Evolutionary conservation across 306 rosid species (phyloP).

Genomic region (Casuarina glauca): DNA sequence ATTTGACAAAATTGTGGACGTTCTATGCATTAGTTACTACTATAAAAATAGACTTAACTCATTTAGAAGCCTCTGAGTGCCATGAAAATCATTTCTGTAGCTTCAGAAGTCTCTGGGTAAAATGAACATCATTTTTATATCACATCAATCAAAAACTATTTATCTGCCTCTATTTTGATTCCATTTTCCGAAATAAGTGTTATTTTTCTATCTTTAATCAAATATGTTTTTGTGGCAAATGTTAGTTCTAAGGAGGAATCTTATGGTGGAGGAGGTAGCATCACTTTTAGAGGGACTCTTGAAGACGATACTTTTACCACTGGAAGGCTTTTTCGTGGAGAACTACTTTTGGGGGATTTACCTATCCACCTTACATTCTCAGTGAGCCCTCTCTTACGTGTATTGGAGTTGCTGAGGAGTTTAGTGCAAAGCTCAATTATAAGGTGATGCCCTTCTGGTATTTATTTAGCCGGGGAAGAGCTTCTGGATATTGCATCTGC

Average conservation of each 20-base stretch:
- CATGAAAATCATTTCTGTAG: no score
- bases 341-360: slow-evolving; percentile 55
- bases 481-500: background rate
- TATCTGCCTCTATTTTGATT: background rate
- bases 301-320: slow-evolving; percentile 35
- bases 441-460: background rate
- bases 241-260: slow-evolving; percentile 69
- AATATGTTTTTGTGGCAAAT: slow-evolving; percentile 22
- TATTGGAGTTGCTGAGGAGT: slow-evolving; percentile 12
- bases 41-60: no score
- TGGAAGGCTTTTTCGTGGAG: slow-evolving; percentile 63
- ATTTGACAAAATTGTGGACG: slow-evolving; percentile 8
- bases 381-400: slow-evolving; percentile 57
- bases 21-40: background rate
- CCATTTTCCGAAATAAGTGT: slow-evolving; percentile 3
- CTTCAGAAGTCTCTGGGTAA: background rate
- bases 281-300: slow-evolving; percentile 75
- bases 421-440: slow-evolving; percentile 4
- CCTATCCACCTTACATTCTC: slow-evolving; percentile 59
- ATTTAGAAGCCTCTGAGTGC: no score
- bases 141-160: background rate
- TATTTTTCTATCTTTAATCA: background rate
- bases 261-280: slow-evolving; percentile 80
- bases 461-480: background rate
- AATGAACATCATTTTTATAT: background rate